Evolutionary conservation across 345 rosid genomes (phyloP), one percentile per base, ranked within the genome.

Genomic region (Xanthoceras sorbifolium): DNA sequence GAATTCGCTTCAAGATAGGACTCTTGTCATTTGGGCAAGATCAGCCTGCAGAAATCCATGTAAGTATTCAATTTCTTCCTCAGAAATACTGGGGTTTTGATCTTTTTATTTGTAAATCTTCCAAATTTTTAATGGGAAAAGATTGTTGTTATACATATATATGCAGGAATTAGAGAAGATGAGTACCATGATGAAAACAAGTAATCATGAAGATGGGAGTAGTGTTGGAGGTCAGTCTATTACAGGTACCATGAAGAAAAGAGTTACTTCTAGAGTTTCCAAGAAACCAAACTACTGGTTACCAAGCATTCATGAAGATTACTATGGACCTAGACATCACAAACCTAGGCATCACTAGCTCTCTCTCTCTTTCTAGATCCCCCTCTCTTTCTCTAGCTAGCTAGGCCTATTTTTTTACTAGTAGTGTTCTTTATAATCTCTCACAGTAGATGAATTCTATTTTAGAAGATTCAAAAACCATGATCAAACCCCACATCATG

Each of bases 281-380:
- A 76, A 65, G 67, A 80, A 70, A 69, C 63, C 81, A 66, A 64
- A 79, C 0, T 79, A 79, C 57, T 69, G 68, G 69, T 64, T 84
- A 59, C 93, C 92, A 52, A 82, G 76, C 81, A 78, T 90, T 72
- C 90, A 92, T 25, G 91, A 90, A 85, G 90, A 92, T 80, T 89
- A 90, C 68, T 75, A 71, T 75, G 91, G 93, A 67, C 90, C 94
- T 73, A 87, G 88, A 71, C 77, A 71, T 22, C 93, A 90, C 83
- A 85, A 80, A 66, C 82, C 90, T 52, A 84, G 71, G 42, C 92
- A 89, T 79, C 89, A 89, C 57, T 87, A 80, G 74, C 29, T 17
- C 15, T 10, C 29, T 18, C 1, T 48, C 20, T 32, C 31, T 9
- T 32, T 32, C 26, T 15, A n/a, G 10, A 4, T 65, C 64, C 36